Percentiles rank a stretch among this genome's conserved stretches.
phyloP scores from a whole-genome alignment of 192 early-diverging fungal species.

The Dissophora globulifera region DNA sequence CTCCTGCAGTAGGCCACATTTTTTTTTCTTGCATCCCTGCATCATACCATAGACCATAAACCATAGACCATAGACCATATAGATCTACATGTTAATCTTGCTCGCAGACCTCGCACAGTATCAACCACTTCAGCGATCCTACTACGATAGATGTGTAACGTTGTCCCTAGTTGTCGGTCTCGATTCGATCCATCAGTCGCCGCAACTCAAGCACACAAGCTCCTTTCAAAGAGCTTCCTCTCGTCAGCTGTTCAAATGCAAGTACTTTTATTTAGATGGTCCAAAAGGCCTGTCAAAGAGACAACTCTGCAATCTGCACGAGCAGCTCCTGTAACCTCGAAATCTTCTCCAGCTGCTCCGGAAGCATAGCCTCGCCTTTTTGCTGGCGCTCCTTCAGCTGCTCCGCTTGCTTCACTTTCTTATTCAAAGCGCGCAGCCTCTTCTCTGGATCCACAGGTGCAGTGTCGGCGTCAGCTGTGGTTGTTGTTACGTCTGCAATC shows the following conservation, averaged over 20 bases:
- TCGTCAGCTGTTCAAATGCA: too few species aligned
- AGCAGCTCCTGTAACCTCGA: constrained; percentile 57
- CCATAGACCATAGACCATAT: background rate
- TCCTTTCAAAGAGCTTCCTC: too few species aligned
- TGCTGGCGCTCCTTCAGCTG: constrained; percentile 65
- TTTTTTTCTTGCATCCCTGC: background rate
- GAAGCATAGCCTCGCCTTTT: constrained; percentile 57
- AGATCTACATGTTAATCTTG: too few species aligned
- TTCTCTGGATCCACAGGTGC: constrained; percentile 52
- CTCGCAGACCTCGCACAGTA: too few species aligned
- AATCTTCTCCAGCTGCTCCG: constrained; percentile 75
- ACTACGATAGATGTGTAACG: too few species aligned
- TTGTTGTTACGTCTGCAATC: background rate
- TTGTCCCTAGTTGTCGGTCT: too few species aligned
- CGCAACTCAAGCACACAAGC: too few species aligned
- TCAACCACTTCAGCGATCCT: too few species aligned
- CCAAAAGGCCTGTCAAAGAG: too few species aligned
- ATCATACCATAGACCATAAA: constrained; percentile 8
- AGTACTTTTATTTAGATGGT: too few species aligned
- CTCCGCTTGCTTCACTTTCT: constrained; percentile 75
- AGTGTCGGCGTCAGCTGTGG: too few species aligned
- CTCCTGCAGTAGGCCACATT: constrained; percentile 5
- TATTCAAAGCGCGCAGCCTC: constrained; percentile 69
- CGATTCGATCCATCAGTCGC: too few species aligned
- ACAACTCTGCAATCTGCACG: constrained; percentile 36